These are phyloP conservation scores for Penicillium antarcticum DNA, from an alignment of 495 filamentous ascomycete genomes.

Conservation along the genomic window DNA sequence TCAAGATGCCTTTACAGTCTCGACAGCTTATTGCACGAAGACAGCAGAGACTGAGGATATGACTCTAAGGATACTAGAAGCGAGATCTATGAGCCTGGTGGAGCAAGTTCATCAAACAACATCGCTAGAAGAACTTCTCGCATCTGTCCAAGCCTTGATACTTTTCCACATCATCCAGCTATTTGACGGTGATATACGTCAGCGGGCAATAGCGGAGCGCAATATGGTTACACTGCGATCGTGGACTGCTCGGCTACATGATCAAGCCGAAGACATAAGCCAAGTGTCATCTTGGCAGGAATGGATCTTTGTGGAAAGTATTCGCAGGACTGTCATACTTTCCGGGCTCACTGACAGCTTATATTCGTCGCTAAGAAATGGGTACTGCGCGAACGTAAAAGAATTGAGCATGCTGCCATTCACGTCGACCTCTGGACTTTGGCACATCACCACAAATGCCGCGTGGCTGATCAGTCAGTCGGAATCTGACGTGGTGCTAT, in stretches of 20 bases:
- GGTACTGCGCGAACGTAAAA: constrained; percentile 1
- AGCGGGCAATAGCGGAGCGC: constrained; percentile 25
- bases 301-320: constrained; percentile 12
- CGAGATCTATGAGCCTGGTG: not conserved
- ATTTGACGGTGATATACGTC: constrained; percentile 52
- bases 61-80: constrained; percentile 8
- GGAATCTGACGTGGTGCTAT: constrained; percentile 1
- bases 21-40: constrained; percentile 10
- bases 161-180: constrained; percentile 51
- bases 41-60: constrained; percentile 8
- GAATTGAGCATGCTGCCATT: constrained; percentile 9
- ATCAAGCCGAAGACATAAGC: not conserved
- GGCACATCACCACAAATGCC: not conserved
- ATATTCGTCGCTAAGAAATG: constrained; percentile 2
- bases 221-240: not conserved
- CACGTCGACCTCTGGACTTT: not conserved
- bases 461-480: not conserved
- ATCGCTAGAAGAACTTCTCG: constrained; percentile 28
- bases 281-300: constrained; percentile 1
- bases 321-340: constrained; percentile 7
- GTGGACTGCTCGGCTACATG: constrained; percentile 2
- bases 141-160: constrained; percentile 44
- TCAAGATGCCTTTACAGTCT: constrained; percentile 12
- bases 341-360: not conserved
- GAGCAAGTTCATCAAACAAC: not conserved